Conservation (phyloP, 1,139 yeast genomes). For the Geotrichum klebahnii region DNA sequence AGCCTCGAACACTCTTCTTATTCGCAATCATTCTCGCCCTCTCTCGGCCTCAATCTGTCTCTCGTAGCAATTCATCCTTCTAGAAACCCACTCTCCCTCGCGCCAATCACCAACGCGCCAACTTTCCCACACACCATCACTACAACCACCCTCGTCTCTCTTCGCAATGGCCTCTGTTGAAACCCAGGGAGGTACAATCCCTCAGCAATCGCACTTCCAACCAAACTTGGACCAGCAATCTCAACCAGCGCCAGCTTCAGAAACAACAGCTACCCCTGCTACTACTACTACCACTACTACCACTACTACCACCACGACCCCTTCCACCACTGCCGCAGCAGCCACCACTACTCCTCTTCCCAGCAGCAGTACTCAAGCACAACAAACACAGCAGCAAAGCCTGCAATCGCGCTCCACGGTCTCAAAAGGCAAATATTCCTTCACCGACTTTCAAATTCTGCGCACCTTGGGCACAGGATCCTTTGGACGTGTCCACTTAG, state of each 20-base stretch:
- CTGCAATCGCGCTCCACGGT: constrained; percentile 43
- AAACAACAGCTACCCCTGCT: too few relatives aligned
- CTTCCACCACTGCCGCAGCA: neutral
- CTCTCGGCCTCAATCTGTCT: too few relatives aligned
- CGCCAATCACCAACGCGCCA: too few relatives aligned
- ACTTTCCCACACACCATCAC: too few relatives aligned
- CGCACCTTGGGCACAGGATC: constrained; percentile 96
- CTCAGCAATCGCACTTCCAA: neutral
- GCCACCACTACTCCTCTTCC: constrained; percentile 6
- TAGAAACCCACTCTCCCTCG: too few relatives aligned
- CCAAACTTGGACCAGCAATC: too few relatives aligned
- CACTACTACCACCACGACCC: neutral
- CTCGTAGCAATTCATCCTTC: too few relatives aligned
- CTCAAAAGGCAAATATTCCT: constrained; percentile 82
- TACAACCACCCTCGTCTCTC: neutral
- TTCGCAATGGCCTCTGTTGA: constrained; percentile 7
- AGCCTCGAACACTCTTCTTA: too few relatives aligned
- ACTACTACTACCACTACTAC: too few relatives aligned
- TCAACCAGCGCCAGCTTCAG: too few relatives aligned
- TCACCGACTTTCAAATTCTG: constrained; percentile 81
- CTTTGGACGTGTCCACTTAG: constrained; percentile 92
- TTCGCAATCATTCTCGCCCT: too few relatives aligned
- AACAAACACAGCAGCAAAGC: neutral
- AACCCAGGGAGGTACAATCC: neutral
- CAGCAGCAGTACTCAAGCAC: too few relatives aligned